Percentiles rank a stretch among this genome's conserved stretches.
These are phyloP conservation scores for Herpetospermum pedunculosum DNA, from an alignment of 306 rosid genomes.

Conservation along the genomic window DNA sequence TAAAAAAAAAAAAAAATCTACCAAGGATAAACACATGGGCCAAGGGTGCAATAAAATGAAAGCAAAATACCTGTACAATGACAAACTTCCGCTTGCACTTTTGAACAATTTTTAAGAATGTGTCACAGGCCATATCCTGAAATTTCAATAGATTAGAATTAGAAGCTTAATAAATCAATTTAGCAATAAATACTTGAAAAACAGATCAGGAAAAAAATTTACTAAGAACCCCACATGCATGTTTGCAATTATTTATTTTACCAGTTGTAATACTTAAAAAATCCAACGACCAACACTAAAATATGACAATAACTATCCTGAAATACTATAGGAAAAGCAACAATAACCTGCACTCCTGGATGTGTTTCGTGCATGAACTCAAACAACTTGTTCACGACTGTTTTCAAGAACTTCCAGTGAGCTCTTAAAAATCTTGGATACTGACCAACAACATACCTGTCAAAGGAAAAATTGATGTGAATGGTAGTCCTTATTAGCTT, in stretches of 20 bases:
- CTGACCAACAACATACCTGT: constrained; percentile 97
- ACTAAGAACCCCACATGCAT: background rate
- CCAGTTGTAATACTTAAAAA: background rate
- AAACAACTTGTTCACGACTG: constrained; percentile 89
- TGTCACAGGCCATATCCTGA: constrained; percentile 99
- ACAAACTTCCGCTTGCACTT: constrained; percentile 97
- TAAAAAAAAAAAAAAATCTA: background rate
- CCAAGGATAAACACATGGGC: background rate
- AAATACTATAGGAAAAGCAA: background rate
- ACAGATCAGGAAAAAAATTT: background rate
- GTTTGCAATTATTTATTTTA: background rate
- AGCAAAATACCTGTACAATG: constrained; percentile 52
- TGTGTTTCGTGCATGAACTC: constrained; percentile 99
- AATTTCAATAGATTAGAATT: constrained; percentile 6
- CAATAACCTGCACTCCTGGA: constrained; percentile 95
- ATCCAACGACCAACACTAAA: background rate
- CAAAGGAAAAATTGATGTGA: constrained; percentile 9
- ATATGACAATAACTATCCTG: background rate
- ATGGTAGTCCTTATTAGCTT: too few relatives aligned
- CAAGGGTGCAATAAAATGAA: background rate
- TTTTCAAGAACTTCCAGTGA: constrained; percentile 93
- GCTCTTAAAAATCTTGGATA: constrained; percentile 95
- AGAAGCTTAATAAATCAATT: background rate
- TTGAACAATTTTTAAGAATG: constrained; percentile 87
- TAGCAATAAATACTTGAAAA: background rate